These are phyloP conservation scores for Neurospora cerealis DNA, from an alignment of 495 filamentous ascomycete species.

Conservation along the genomic window DNA sequence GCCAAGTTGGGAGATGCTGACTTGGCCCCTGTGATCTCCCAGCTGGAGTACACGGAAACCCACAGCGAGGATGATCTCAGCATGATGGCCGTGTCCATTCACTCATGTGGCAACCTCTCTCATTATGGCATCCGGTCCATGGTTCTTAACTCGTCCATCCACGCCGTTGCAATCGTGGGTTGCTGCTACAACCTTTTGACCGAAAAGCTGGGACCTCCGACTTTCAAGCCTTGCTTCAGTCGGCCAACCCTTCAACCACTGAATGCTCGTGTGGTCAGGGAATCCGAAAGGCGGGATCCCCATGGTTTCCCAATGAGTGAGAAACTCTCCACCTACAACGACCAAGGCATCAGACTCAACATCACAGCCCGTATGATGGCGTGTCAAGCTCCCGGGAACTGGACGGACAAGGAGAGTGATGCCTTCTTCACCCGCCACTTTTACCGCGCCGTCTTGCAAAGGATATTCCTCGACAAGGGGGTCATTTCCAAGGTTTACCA, in stretches of 20 bases:
- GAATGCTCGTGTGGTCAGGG: conserved; percentile 34
- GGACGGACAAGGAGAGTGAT: conserved; percentile 70
- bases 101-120: conserved; percentile 94
- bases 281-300: conserved; percentile 59
- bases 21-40: conserved; percentile 43
- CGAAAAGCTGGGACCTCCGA: conserved; percentile 76
- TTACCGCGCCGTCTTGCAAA: conserved; percentile 83
- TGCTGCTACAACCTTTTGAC: conserved; percentile 97
- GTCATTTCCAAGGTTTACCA: conserved; percentile 53
- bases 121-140: conserved; percentile 88
- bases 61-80: conserved; percentile 30
- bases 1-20: conserved; percentile 49
- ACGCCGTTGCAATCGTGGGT: conserved; percentile 85
- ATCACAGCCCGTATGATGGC: conserved; percentile 97
- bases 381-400: conserved; percentile 87
- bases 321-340: conserved; percentile 50
- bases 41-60: conserved; percentile 21
- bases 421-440: conserved; percentile 89
- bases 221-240: conserved; percentile 62
- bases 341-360: conserved; percentile 67
- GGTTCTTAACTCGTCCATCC: conserved; percentile 68
- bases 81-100: conserved; percentile 85
- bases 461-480: conserved; percentile 73
- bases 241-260: conserved; percentile 53
- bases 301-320: conserved; percentile 91